phyloP scores from a whole-genome alignment of 176 grass and related monocot genomes.

The Eremochloa ophiuroides region DNA sequence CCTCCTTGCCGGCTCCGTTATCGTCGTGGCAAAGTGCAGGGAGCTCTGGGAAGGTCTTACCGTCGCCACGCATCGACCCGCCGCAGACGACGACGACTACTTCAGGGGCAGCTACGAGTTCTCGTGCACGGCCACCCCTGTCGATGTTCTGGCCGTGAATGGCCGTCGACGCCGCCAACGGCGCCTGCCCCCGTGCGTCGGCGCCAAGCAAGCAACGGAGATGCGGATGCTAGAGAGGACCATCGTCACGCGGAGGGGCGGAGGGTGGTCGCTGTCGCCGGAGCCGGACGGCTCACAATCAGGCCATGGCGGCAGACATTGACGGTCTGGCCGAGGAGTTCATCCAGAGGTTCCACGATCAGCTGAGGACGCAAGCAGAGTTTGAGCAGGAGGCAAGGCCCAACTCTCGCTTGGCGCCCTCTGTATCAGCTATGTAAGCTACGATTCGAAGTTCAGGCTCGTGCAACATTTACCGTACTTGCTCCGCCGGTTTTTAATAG shows the following conservation, averaged over 20 bases:
- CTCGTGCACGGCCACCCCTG: constrained; percentile 15
- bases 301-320: not conserved
- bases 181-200: constrained; percentile 15
- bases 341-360: constrained; percentile 20
- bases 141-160: not conserved
- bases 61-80: not conserved
- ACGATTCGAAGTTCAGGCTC: too few species aligned
- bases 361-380: constrained; percentile 29
- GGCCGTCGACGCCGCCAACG: not conserved
- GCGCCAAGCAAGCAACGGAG: not conserved
- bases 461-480: too few species aligned
- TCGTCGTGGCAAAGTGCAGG: constrained; percentile 8
- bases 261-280: not conserved
- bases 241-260: not conserved
- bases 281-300: not conserved
- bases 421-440: too few species aligned
- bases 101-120: constrained; percentile 39
- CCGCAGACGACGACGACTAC: constrained; percentile 1
- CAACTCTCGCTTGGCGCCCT: too few species aligned
- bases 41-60: constrained; percentile 6
- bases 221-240: constrained; percentile 17
- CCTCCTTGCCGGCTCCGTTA: not conserved
- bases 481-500: too few species aligned
- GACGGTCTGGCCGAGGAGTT: constrained; percentile 35
- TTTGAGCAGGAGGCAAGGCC: not conserved